A percentile compares a stretch with the other conserved stretches of the same genome.
Conservation (phyloP, 202 grass and related monocot species). For the Schoenoplectus tabernaemontani region DNA sequence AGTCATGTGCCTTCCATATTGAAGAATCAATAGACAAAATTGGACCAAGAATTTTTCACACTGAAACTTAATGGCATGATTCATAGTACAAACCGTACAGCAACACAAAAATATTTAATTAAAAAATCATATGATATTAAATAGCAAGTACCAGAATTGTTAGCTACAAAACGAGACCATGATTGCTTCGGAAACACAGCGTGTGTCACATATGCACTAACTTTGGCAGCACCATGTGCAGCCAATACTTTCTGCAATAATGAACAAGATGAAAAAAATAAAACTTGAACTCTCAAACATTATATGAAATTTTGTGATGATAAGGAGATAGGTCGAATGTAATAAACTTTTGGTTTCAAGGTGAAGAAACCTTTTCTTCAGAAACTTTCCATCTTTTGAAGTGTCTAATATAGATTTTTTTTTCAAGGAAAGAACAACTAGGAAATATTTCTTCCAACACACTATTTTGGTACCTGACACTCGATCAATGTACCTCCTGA, state of each 20-base stretch:
- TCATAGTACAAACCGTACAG: not conserved
- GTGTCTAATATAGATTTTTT: too few species aligned
- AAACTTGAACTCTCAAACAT: not conserved
- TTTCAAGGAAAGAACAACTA: not conserved
- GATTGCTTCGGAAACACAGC: conserved; percentile 77
- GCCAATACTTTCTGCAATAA: conserved; percentile 64
- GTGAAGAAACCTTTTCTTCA: too few species aligned
- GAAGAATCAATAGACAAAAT: too few species aligned
- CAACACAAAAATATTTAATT: too few species aligned
- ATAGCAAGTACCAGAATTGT: conserved; percentile 41
- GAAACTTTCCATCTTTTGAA: too few species aligned
- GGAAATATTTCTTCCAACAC: not conserved
- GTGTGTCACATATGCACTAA: conserved; percentile 94
- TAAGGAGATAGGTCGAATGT: not conserved
- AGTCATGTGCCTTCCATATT: too few species aligned
- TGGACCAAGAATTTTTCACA: not conserved
- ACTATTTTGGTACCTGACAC: conserved; percentile 57
- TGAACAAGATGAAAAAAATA: not conserved
- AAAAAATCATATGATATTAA: not conserved
- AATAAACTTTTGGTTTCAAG: not conserved
- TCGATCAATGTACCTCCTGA: conserved; percentile 88
- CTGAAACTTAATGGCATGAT: not conserved
- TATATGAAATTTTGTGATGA: not conserved
- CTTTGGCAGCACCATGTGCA: conserved; percentile 69
- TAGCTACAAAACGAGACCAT: conserved; percentile 52